Evolutionary conservation across 2,329 filamentous ascomycete genomes (phyloP).

Genomic region (Cladophialophora psammophila): DNA sequence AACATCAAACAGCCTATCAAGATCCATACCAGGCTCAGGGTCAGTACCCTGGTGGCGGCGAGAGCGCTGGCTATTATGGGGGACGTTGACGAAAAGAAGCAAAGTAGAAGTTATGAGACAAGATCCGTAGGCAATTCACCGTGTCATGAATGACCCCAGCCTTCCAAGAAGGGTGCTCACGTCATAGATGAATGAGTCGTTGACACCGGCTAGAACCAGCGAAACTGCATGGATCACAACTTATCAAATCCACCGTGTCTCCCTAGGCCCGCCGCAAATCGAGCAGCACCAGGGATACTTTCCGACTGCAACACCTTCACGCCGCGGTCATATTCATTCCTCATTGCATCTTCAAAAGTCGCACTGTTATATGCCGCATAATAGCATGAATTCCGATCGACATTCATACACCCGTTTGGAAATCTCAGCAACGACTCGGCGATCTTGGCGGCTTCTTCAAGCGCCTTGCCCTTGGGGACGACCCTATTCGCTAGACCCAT

Average conservation of each 20-base stretch:
- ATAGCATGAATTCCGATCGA: constrained; percentile 58
- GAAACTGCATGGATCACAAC: constrained; percentile 17
- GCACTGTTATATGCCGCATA: constrained; percentile 59
- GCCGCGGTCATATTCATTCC: constrained; percentile 57
- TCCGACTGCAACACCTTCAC: constrained; percentile 53
- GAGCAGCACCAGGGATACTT: constrained; percentile 51
- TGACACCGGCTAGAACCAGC: neutral
- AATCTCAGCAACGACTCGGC: constrained; percentile 58
- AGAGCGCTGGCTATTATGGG: constrained; percentile 32
- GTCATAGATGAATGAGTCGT: neutral
- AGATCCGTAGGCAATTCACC: neutral
- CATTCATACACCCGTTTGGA: constrained; percentile 61
- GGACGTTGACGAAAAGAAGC: constrained; percentile 26
- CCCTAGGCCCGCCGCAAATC: constrained; percentile 51
- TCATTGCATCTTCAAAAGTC: constrained; percentile 60
- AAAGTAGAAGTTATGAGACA: neutral
- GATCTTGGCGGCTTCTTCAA: constrained; percentile 59
- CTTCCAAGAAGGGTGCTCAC: neutral
- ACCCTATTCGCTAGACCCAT: constrained; percentile 64
- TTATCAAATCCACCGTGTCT: constrained; percentile 46
- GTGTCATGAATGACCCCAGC: neutral
- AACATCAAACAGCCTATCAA: constrained; percentile 31
- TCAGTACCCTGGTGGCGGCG: constrained; percentile 27
- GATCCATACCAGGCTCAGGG: constrained; percentile 30
- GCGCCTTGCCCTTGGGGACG: constrained; percentile 58